Percentiles rank a stretch among this genome's conserved stretches.
Conservation (phyloP, 305 asterid species). For the Rubia tinctorum region DNA sequence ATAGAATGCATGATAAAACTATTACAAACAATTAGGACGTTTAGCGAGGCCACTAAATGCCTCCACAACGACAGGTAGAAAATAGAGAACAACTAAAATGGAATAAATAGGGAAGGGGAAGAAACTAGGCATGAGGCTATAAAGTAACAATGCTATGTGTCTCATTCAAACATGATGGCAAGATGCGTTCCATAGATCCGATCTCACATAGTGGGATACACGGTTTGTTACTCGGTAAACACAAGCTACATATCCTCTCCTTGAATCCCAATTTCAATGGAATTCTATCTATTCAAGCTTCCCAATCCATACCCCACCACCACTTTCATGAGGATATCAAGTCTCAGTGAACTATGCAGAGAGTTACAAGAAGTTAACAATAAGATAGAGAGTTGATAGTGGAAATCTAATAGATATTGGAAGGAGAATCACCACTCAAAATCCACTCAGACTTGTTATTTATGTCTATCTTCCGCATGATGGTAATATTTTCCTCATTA, state of each 20-base stretch:
- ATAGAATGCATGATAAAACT: neutral
- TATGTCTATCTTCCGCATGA: slow-evolving; percentile 67
- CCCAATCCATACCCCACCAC: neutral
- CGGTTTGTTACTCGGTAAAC: neutral
- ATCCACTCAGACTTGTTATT: slow-evolving; percentile 91
- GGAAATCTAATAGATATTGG: neutral
- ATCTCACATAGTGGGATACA: neutral
- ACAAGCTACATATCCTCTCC: too few species aligned
- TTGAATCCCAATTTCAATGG: neutral
- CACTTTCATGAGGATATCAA: neutral
- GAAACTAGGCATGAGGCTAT: neutral
- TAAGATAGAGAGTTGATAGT: slow-evolving; percentile 1
- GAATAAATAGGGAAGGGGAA: neutral
- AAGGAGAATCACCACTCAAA: slow-evolving; percentile 56
- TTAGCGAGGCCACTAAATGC: neutral
- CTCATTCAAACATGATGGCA: neutral
- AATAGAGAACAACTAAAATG: neutral
- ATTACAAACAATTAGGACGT: too few species aligned
- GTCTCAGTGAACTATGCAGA: neutral
- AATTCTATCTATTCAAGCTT: neutral
- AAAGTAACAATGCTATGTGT: neutral
- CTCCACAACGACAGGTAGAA: neutral
- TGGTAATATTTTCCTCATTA: slow-evolving; percentile 47
- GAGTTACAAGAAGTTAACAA: neutral
- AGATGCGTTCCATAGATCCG: neutral